phyloP scores from a whole-genome alignment of 148 eudicot genomes.

The Suaeda aralocaspica region DNA sequence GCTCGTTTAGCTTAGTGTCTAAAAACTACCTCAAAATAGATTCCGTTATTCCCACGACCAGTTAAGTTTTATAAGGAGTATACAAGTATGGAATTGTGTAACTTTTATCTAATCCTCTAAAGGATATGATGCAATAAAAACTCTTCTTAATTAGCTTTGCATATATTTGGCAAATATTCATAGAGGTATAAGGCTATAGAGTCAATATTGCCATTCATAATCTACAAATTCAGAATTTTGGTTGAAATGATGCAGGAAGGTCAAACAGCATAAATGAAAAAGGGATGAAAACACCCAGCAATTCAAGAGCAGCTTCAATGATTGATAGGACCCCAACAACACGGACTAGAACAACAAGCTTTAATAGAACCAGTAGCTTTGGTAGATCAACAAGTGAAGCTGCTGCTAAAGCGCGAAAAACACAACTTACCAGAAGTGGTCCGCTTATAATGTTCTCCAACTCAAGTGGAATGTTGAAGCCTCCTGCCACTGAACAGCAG shows the following conservation, averaged over 20 bases:
- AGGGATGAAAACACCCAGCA: background rate
- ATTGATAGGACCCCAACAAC: background rate
- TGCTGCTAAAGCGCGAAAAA: background rate
- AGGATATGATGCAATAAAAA: too few relatives aligned
- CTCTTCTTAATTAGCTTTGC: too few relatives aligned
- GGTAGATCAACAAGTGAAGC: constrained; percentile 7
- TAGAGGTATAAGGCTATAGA: too few relatives aligned
- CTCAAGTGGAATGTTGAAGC: constrained; percentile 42
- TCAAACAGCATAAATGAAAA: constrained; percentile 7
- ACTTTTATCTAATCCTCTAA: too few relatives aligned
- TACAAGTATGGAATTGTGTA: too few relatives aligned
- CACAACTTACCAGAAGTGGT: constrained; percentile 13
- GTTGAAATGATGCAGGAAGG: constrained; percentile 1
- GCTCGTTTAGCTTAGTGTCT: too few relatives aligned
- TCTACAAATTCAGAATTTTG: too few relatives aligned
- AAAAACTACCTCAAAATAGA: too few relatives aligned
- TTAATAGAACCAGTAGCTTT: background rate
- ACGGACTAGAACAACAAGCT: constrained; percentile 1
- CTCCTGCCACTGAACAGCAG: constrained; percentile 30
- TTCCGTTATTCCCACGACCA: too few relatives aligned
- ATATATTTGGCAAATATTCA: too few relatives aligned
- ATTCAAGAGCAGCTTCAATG: constrained; percentile 10
- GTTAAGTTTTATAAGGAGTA: too few relatives aligned
- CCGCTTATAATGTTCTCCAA: constrained; percentile 44
- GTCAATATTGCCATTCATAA: too few relatives aligned